Evolutionary conservation across 768 basidiomycete species (phyloP).

Genomic region (Xerocomus spinulosus): DNA sequence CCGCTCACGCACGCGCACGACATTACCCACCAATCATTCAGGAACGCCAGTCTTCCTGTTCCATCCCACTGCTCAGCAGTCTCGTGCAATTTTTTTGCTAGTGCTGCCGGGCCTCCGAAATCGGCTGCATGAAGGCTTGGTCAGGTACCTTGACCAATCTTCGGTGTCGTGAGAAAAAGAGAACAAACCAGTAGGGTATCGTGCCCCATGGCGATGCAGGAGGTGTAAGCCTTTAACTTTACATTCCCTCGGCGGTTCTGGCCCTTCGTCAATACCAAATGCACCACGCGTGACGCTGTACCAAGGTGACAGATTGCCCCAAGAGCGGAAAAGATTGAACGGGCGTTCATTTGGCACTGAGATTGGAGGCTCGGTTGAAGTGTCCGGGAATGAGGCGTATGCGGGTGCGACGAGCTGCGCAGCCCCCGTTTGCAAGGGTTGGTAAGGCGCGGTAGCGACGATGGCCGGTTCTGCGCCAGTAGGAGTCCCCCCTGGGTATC

Average conservation of each 20-base stretch:
- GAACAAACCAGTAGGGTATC: slow-evolving; percentile 63
- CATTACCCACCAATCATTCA: slow-evolving; percentile 70
- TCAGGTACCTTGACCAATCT: not conserved
- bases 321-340: slow-evolving; percentile 69
- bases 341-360: slow-evolving; percentile 23
- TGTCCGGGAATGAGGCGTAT: slow-evolving; percentile 18
- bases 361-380: not conserved
- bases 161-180: not conserved
- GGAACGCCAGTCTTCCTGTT: slow-evolving; percentile 60
- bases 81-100: slow-evolving; percentile 52
- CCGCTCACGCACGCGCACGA: not conserved
- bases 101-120: slow-evolving; percentile 59
- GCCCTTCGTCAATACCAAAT: slow-evolving; percentile 71
- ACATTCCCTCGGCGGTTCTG: slow-evolving; percentile 67
- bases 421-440: slow-evolving; percentile 71
- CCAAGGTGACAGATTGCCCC: slow-evolving; percentile 88
- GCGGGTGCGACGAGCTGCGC: slow-evolving; percentile 57
- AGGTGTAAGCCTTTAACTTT: slow-evolving; percentile 70
- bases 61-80: slow-evolving; percentile 58
- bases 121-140: slow-evolving; percentile 33
- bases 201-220: slow-evolving; percentile 78
- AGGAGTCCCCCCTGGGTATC: slow-evolving; percentile 72
- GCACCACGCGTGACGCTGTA: slow-evolving; percentile 61
- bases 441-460: slow-evolving; percentile 70
- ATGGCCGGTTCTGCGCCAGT: slow-evolving; percentile 76